Conservation (phyloP, 352 stramenopile species). For the Phytophthora chlamydospora region DNA sequence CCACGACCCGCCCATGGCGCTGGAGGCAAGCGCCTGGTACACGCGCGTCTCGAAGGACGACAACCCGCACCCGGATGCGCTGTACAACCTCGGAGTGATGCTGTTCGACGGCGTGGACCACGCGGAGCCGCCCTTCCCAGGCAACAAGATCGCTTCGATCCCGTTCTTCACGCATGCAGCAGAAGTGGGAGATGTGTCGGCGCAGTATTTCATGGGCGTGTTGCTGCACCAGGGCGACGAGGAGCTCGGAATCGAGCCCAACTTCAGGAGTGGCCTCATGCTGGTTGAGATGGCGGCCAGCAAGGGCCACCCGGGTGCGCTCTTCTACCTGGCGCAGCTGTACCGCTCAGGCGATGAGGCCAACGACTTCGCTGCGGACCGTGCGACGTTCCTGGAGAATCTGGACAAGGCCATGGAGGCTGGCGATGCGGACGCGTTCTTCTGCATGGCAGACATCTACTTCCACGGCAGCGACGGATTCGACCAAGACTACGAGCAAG, state of each 20-base stretch:
- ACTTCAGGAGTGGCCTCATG: constrained; percentile 69
- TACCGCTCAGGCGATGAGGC: constrained; percentile 79
- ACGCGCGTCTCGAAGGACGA: constrained; percentile 56
- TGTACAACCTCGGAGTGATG: constrained; percentile 87
- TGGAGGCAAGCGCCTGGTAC: constrained; percentile 80
- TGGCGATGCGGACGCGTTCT: constrained; percentile 75
- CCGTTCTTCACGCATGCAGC: constrained; percentile 81
- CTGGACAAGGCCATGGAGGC: constrained; percentile 67
- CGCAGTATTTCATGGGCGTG: constrained; percentile 89
- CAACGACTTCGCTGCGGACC: constrained; percentile 52
- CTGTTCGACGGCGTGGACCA: constrained; percentile 78
- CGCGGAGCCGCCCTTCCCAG: constrained; percentile 64
- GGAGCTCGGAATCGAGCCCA: constrained; percentile 67
- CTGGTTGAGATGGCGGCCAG: constrained; percentile 78
- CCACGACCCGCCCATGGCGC: constrained; percentile 77
- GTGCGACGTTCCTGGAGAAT: constrained; percentile 64
- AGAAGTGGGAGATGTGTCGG: constrained; percentile 75
- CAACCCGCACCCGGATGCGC: constrained; percentile 74
- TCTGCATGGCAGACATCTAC: constrained; percentile 89
- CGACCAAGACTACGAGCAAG: constrained; percentile 71
- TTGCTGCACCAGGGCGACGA: constrained; percentile 79
- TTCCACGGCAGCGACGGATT: constrained; percentile 85
- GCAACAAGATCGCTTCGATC: constrained; percentile 66
- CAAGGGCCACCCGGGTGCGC: constrained; percentile 71
- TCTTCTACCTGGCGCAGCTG: constrained; percentile 88